These are phyloP conservation scores for Colletotrichum karsti DNA, from an alignment of 2,329 filamentous ascomycete species.

Conservation along the genomic window DNA sequence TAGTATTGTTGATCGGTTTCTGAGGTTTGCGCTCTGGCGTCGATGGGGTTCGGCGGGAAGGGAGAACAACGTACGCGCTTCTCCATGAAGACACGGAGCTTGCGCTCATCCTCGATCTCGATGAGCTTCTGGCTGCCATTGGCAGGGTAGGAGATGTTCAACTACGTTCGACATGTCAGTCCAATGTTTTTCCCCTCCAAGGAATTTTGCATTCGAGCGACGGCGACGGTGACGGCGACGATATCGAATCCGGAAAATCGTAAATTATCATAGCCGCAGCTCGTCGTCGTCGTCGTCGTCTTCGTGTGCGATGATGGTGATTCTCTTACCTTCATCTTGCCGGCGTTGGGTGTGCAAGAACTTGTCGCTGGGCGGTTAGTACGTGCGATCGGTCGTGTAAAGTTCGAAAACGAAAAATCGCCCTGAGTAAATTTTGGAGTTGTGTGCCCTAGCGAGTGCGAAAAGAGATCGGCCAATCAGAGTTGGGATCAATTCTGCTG, in stretches of 20 bases:
- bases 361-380: constrained; percentile 48
- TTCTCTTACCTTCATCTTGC: constrained; percentile 59
- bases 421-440: constrained; percentile 41
- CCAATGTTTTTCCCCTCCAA: background rate
- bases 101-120: constrained; percentile 99
- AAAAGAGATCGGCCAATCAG: constrained; percentile 42
- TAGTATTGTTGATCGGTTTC: constrained; percentile 36
- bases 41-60: background rate
- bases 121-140: constrained; percentile 99
- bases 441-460: constrained; percentile 45
- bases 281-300: background rate
- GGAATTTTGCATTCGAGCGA: background rate
- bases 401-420: constrained; percentile 34
- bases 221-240: background rate
- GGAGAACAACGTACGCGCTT: constrained; percentile 75
- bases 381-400: constrained; percentile 48
- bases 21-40: constrained; percentile 21
- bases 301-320: background rate
- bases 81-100: constrained; percentile 98
- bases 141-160: constrained; percentile 87
- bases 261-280: background rate
- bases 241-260: background rate
- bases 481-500: background rate
- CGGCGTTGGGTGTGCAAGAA: constrained; percentile 54
- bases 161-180: constrained; percentile 50